phyloP scores from a whole-genome alignment of 208 protist genomes.

The Porcisia hertigi region DNA sequence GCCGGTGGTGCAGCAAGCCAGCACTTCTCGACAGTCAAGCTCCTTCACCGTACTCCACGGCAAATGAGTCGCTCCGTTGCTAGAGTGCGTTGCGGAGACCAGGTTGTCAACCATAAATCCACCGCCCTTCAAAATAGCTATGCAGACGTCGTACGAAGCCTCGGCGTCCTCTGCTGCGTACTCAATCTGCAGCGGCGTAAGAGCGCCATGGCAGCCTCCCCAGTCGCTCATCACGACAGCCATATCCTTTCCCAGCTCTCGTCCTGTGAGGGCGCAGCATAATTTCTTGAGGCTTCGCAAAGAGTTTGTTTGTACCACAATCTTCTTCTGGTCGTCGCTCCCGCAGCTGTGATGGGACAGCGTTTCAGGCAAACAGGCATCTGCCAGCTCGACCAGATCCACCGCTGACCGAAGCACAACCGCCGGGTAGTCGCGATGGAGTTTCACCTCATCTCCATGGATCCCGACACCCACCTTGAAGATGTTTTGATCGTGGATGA shows the following conservation, averaged over 20 bases:
- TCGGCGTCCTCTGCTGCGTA: slow-evolving; percentile 64
- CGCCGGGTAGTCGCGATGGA: slow-evolving; percentile 48
- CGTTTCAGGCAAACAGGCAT: slow-evolving; percentile 24
- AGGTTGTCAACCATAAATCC: slow-evolving; percentile 9
- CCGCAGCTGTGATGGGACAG: slow-evolving; percentile 3
- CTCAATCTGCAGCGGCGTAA: slow-evolving; percentile 54
- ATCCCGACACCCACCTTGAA: slow-evolving; percentile 59
- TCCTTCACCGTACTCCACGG: slow-evolving; percentile 5
- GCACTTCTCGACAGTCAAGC: slow-evolving; percentile 26
- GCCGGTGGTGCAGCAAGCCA: slow-evolving; percentile 17
- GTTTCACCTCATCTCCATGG: slow-evolving; percentile 52
- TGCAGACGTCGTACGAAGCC: slow-evolving; percentile 53
- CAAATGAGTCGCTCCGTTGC: neutral
- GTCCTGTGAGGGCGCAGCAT: slow-evolving; percentile 31
- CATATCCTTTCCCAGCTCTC: slow-evolving; percentile 46
- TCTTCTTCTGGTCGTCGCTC: neutral
- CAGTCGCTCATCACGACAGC: slow-evolving; percentile 57
- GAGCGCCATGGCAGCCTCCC: slow-evolving; percentile 47
- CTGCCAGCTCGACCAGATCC: slow-evolving; percentile 44
- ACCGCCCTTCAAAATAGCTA: slow-evolving; percentile 36
- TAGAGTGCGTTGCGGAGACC: neutral
- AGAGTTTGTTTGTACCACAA: slow-evolving; percentile 14
- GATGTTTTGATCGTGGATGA: slow-evolving; percentile 33
- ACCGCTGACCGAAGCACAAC: slow-evolving; percentile 31
- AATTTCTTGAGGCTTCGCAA: slow-evolving; percentile 52